Evolutionary conservation across 2,329 filamentous ascomycete genomes (phyloP), one percentile per base, ranked within the genome.

Genomic region (Cadophora gregata): DNA sequence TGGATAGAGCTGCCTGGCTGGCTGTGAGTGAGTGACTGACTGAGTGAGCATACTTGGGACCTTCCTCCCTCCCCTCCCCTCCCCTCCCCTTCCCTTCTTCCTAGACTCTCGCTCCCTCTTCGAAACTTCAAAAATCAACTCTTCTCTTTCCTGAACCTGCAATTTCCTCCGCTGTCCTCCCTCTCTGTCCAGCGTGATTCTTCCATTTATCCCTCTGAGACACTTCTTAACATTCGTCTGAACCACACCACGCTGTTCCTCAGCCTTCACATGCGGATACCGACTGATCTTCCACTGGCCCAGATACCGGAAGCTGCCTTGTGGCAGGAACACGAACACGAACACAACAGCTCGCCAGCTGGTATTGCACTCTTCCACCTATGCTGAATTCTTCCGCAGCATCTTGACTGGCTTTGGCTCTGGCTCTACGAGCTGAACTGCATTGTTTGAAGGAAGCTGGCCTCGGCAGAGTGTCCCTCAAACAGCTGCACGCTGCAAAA

Each of bases 271-370:
- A 62, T 62, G 59, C 59, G 24, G n/a, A n/a, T n/a, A n/a, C 7
- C 47, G 4, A 4, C 47, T 24, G 2, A 14, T 16, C 31, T 27
- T 60, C 36, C 58, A 47, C 42, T 47, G 21, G 58, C 58, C 59
- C 29, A 62, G 42, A 62, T 38, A 62, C 59, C 47, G 47, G 29
- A 62, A 19, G 24, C 59, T 27, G 61, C 50, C 48, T 45, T 45
- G 50, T 63, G 45, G 48, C 31, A 63, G 48, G 36, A 55, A 50
- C 61, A 63, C 61, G 38, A 62, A 27, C 47, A 53, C 31, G 21
- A 47, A 47, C 42, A 56, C 61, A 55, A 24, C 50, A 56, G 25
- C n/a, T 38, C 45, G 14, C 21, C 59, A 24, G 9, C 47, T 2
- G 29, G 53, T 12, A 51, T 4, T 53, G 29, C 29, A 53, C 4